phyloP scores from a whole-genome alignment of 2,329 filamentous ascomycete genomes.

The Bipolaris zeicola region DNA sequence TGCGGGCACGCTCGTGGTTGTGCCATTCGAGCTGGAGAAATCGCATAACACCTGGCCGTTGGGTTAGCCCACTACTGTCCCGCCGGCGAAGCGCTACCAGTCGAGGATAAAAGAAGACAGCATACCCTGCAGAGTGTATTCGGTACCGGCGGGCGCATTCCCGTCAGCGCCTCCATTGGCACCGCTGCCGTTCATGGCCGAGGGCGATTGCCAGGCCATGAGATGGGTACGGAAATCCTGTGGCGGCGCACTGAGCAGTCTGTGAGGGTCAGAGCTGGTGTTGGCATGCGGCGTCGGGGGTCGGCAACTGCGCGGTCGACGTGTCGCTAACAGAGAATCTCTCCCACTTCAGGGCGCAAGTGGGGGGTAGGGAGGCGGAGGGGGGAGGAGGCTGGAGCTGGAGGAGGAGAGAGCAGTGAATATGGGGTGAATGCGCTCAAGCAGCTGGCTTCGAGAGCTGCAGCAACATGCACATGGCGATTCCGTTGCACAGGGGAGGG shows the following conservation, averaged over 20 bases:
- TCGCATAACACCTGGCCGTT: conserved; percentile 83
- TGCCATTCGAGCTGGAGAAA: conserved; percentile 99
- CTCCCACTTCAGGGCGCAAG: conserved; percentile 25
- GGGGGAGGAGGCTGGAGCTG: neutral
- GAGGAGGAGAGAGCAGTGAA: neutral
- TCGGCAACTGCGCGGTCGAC: conserved; percentile 28
- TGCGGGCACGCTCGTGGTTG: conserved; percentile 94
- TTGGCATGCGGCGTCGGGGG: conserved; percentile 39
- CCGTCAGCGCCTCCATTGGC: conserved; percentile 56
- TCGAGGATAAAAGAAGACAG: neutral
- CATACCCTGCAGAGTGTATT: conserved; percentile 74
- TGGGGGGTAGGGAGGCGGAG: neutral
- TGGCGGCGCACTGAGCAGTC: conserved; percentile 31
- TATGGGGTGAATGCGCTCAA: conserved; percentile 7
- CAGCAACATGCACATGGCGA: conserved; percentile 10
- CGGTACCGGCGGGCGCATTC: conserved; percentile 64
- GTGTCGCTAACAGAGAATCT: conserved; percentile 24
- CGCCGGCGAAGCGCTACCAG: conserved; percentile 7
- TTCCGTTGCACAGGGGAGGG: conserved; percentile 15
- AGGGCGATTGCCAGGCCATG: conserved; percentile 75
- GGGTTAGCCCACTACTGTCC: conserved; percentile 24
- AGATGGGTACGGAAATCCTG: conserved; percentile 29
- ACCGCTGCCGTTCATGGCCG: conserved; percentile 64
- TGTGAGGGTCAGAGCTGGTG: conserved; percentile 25
- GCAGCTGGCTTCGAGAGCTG: conserved; percentile 7